Evolutionary conservation across 2,329 filamentous ascomycete species (phyloP), one percentile per base, ranked within the genome.

Genomic region (Ophiostoma himal-ulmi): DNA sequence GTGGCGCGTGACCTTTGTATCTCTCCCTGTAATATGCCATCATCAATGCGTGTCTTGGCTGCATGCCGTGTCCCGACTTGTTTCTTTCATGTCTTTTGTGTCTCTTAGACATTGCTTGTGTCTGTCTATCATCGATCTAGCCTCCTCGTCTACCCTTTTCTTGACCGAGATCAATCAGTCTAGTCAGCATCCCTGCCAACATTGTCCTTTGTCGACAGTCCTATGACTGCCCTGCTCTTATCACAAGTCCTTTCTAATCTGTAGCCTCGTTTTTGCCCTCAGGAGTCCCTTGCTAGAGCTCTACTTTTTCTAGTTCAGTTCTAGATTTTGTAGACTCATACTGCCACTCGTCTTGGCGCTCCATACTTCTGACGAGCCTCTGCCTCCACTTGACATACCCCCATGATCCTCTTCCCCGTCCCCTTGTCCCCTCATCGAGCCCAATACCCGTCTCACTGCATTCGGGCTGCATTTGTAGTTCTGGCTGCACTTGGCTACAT

Each of bases 11-110:
- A 14, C 52, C 57, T 41, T 26, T 34, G 37, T 44, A 39, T 69
- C 20, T 6, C 14, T 57, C 8, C 54, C 54, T 30, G 54, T 7
- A 60, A 60, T 60, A 60, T 60, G 54, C 54, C 13, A 30, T 26
- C 11, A 6, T 60, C 17, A 52, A 60, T n/a, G 37, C 68, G 54
- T 44, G 48, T 48, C 69, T 48, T 67, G 64, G 57, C 22, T 20
- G 5, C 36, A 44, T 66, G 11, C 66, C 17, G 26, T 41, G 22
- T 20, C n/a, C n/a, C 36, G 36, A 11, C 36, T 30, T 30, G 30
- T 30, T 30, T 30, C 30, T 30, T 30, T 30, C 30, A 30, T 30
- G 4, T 30, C 30, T 36, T 48, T 54, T 65, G 54, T 14, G 11
- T 60, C 54, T 39, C 36, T 44, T 62, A 44, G 4, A 22, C n/a